Evolutionary conservation across 139 green algal species (phyloP), one percentile per base, ranked within the genome.

Genomic region (Ettlia oleoabundans): DNA sequence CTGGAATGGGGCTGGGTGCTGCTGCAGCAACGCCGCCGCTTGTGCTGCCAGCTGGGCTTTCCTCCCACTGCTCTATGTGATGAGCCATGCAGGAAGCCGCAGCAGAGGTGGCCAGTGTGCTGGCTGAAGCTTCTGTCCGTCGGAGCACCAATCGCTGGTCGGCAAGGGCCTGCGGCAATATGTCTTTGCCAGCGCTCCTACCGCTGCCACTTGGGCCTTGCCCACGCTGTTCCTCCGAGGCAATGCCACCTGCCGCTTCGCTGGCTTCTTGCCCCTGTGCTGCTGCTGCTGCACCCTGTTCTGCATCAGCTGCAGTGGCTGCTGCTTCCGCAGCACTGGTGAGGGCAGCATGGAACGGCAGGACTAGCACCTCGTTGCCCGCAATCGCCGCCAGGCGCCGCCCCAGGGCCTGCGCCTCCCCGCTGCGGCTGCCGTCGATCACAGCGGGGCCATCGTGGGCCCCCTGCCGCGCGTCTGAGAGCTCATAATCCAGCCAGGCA

Each of bases 401-500:
- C 1, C 80, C 80, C 58, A 85, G 22, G 15, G 33, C 41, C 76
- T 74, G 64, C 0, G 78, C 51, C 10, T 83, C 47, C 1, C 6
- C 77, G 1, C 42, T 30, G 43, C 42, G 51, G 21, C 43, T 82
- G 62, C 76, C 62, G 41, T 74, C 62, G 28, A 82, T 73, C 24
- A 82, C 41, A 0, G 15, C n/a, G 5, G 61, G 40, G 5, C 26
- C 30, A 19, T 32, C 53, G 9, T 22, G 61, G 15, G 22, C 18
- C 62, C 69, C 74, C 30, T 47, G 53, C n/a, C 73, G 77, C 33
- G 78, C 82, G 22, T 82, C 78, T 0, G 51, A 38, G 7, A 72
- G 35, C 68, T 91, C 85, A 55, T 88, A 91, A 4, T 71, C 42
- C 35, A 71, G 55, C 86, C 86, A 90, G 0, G 35, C 40, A 30